Conservation (phyloP, 2,329 filamentous ascomycete species). For the Aspergillus proliferans region DNA sequence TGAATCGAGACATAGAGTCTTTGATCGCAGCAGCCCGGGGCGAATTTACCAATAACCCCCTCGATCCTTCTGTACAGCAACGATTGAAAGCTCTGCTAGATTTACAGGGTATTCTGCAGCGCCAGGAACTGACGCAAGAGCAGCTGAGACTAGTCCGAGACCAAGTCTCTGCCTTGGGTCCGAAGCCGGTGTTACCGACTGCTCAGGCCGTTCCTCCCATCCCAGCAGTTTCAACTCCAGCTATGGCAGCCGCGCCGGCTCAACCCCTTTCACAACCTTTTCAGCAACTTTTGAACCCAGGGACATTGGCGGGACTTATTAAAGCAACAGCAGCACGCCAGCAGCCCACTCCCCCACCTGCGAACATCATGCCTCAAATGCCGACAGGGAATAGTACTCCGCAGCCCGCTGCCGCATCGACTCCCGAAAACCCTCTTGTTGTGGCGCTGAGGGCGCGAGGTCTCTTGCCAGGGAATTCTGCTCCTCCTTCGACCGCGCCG, state of each 20-base stretch:
- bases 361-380: slow-evolving; percentile 44
- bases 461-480: slow-evolving; percentile 49
- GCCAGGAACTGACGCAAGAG: slow-evolving; percentile 69
- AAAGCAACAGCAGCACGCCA: slow-evolving; percentile 38
- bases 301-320: slow-evolving; percentile 40
- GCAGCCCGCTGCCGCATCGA: slow-evolving; percentile 39
- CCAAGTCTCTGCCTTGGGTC: slow-evolving; percentile 71
- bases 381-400: slow-evolving; percentile 52
- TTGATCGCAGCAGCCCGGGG: slow-evolving; percentile 67
- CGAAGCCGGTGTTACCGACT: slow-evolving; percentile 22
- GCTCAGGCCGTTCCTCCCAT: slow-evolving; percentile 12
- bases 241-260: slow-evolving; percentile 37
- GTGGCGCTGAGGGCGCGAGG: slow-evolving; percentile 64
- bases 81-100: slow-evolving; percentile 80
- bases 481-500: slow-evolving; percentile 34
- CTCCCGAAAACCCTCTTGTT: slow-evolving; percentile 56
- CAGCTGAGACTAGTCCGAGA: slow-evolving; percentile 79
- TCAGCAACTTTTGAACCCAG: slow-evolving; percentile 36
- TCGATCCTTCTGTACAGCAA: slow-evolving; percentile 68
- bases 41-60: slow-evolving; percentile 68
- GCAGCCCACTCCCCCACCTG: slow-evolving; percentile 41
- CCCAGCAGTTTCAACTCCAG: slow-evolving; percentile 27
- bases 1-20: slow-evolving; percentile 77
- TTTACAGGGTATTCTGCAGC: slow-evolving; percentile 73
- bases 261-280: slow-evolving; percentile 31